phyloP scores from a whole-genome alignment of 1,284 basidiomycete species.

The Cutaneotrichosporon dermatis region DNA sequence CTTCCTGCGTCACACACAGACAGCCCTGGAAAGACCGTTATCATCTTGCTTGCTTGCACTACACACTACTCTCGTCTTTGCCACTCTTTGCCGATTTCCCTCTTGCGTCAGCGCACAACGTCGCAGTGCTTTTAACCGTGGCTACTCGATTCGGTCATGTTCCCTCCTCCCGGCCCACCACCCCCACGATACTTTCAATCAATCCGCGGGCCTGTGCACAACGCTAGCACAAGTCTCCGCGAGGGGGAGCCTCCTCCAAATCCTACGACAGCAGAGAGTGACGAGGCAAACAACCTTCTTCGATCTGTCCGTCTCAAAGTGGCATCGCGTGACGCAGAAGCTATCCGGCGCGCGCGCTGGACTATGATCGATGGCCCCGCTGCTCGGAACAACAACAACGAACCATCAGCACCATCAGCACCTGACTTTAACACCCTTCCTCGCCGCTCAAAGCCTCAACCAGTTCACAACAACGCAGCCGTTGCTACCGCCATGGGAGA shows the following conservation, averaged over 20 bases:
- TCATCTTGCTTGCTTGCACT: no score
- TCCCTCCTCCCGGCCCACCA: no score
- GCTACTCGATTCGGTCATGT: no score
- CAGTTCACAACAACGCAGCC: not conserved
- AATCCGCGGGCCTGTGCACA: not conserved
- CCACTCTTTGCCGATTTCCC: no score
- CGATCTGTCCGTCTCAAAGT: conserved; percentile 32
- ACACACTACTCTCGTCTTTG: no score
- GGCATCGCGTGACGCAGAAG: conserved; percentile 33
- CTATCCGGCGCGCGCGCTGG: conserved; percentile 36
- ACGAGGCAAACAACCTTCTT: conserved; percentile 14
- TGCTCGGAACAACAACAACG: conserved; percentile 8
- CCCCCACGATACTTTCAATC: not conserved
- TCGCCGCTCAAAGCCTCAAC: not conserved
- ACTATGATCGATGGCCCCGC: conserved; percentile 21
- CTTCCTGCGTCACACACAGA: no score
- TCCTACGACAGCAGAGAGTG: not conserved
- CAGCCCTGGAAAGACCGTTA: no score
- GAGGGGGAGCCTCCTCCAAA: conserved; percentile 2
- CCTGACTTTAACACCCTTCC: conserved; percentile 3
- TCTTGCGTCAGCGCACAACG: no score
- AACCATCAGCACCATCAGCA: not conserved
- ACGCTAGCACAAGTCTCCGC: not conserved
- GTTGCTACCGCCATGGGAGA: not conserved
- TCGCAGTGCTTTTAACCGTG: no score